phyloP scores from a whole-genome alignment of 352 stramenopile species.

The Pythium plurisporium region DNA sequence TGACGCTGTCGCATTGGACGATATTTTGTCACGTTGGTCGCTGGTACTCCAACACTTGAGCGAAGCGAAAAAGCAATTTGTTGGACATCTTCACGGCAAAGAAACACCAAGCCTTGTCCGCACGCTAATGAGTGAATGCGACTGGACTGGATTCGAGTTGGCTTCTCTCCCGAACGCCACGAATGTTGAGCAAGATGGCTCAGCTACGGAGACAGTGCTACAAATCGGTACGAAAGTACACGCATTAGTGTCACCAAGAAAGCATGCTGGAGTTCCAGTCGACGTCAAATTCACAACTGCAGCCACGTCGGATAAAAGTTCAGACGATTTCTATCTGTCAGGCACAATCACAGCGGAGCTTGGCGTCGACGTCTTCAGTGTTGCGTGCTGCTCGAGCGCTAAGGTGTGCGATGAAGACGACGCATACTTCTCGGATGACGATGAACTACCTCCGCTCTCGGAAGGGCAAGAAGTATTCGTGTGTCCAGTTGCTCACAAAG shows the following conservation, averaged over 20 bases:
- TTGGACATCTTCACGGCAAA: slow-evolving; percentile 53
- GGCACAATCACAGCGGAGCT: slow-evolving; percentile 46
- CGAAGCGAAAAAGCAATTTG: slow-evolving; percentile 55
- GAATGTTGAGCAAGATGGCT: neutral
- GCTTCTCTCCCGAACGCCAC: slow-evolving; percentile 5
- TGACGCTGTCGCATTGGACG: slow-evolving; percentile 45
- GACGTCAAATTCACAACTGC: slow-evolving; percentile 42
- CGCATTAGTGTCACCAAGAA: slow-evolving; percentile 27
- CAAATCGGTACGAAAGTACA: slow-evolving; percentile 29
- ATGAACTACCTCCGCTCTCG: slow-evolving; percentile 32
- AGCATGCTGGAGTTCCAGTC: slow-evolving; percentile 42
- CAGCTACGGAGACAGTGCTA: slow-evolving; percentile 22
- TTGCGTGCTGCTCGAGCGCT: slow-evolving; percentile 36
- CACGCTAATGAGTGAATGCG: slow-evolving; percentile 49
- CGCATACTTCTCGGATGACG: slow-evolving; percentile 34
- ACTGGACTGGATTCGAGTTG: slow-evolving; percentile 65
- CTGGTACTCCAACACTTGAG: slow-evolving; percentile 40
- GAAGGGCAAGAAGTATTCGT: slow-evolving; percentile 33
- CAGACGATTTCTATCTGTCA: slow-evolving; percentile 28
- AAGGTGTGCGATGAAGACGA: slow-evolving; percentile 38
- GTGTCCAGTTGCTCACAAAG: slow-evolving; percentile 22
- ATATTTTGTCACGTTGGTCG: slow-evolving; percentile 50
- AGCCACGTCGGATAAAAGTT: too few relatives aligned
- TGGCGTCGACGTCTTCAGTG: slow-evolving; percentile 32
- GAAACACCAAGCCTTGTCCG: slow-evolving; percentile 56